Conservation (phyloP, 2,329 filamentous ascomycete genomes). For the Calonectria hongkongensis region DNA sequence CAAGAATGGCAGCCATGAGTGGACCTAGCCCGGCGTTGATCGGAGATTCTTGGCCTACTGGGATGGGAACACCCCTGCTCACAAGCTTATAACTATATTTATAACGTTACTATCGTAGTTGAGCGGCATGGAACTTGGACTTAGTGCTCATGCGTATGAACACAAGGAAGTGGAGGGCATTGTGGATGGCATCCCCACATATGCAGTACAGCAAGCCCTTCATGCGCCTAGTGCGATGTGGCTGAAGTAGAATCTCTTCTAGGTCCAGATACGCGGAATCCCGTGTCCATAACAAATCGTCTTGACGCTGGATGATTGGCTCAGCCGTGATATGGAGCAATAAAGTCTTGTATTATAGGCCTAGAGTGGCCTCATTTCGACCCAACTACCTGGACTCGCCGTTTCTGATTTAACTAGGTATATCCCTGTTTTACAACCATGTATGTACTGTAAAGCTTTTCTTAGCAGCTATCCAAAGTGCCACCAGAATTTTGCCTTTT, state of each 20-base stretch:
- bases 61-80: not conserved
- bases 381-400: not conserved
- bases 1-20: not conserved
- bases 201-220: constrained; percentile 9
- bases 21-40: not conserved
- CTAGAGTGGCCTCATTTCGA: not conserved
- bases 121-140: not conserved
- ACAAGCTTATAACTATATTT: constrained; percentile 3
- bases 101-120: constrained; percentile 5
- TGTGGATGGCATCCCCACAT: not conserved
- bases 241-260: not conserved
- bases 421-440: not conserved
- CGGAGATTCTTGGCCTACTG: not conserved
- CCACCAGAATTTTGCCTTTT: not conserved
- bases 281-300: not conserved
- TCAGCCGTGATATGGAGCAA: not conserved
- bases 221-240: constrained; percentile 13
- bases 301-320: not conserved
- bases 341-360: not conserved
- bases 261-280: not conserved
- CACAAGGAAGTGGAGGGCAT: not conserved
- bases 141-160: constrained; percentile 9
- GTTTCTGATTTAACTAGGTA: not conserved
- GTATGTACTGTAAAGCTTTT: not conserved
- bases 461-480: not conserved